These are phyloP conservation scores for Kalmanozyma brasiliensis DNA, from an alignment of 1,284 basidiomycete genomes.

Conservation along the genomic window DNA sequence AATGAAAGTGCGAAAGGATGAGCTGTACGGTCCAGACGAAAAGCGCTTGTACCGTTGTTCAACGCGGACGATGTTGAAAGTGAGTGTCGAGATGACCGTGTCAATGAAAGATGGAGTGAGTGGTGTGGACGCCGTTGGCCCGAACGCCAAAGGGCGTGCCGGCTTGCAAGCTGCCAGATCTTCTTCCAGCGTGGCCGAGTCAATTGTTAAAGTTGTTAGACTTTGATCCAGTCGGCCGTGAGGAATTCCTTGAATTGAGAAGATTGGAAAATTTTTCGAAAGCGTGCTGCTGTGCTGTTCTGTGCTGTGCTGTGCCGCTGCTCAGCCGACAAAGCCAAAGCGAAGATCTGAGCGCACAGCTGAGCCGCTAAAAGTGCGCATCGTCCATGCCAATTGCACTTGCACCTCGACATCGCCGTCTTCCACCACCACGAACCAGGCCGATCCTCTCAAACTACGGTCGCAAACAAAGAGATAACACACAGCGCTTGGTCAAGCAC, in stretches of 20 bases:
- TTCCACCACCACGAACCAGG: not conserved
- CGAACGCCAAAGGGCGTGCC: conserved; percentile 15
- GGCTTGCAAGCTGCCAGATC: not conserved
- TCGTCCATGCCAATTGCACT: not conserved
- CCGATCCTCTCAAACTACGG: too few relatives aligned
- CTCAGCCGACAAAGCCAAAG: conserved; percentile 20
- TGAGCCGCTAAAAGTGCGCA: conserved; percentile 1
- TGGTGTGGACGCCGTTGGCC: conserved; percentile 11
- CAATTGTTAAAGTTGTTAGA: conserved; percentile 7
- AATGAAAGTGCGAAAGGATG: too few relatives aligned
- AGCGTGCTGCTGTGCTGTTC: conserved; percentile 3
- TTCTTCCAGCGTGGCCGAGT: conserved; percentile 31
- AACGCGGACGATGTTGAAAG: too few relatives aligned
- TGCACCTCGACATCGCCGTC: not conserved
- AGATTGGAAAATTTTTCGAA: conserved; percentile 24
- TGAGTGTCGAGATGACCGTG: not conserved
- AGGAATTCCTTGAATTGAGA: not conserved
- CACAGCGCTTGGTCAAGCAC: not conserved
- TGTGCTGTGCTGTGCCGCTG: conserved; percentile 2
- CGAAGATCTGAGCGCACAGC: not conserved
- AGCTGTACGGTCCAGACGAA: too few relatives aligned
- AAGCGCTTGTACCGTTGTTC: too few relatives aligned
- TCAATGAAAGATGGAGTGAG: conserved; percentile 1
- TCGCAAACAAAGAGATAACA: not conserved
- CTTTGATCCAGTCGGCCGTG: conserved; percentile 20